Percentiles rank a stretch among this genome's conserved stretches.
Conservation (phyloP, 176 grass and related monocot species). For the Chloris gayana region DNA sequence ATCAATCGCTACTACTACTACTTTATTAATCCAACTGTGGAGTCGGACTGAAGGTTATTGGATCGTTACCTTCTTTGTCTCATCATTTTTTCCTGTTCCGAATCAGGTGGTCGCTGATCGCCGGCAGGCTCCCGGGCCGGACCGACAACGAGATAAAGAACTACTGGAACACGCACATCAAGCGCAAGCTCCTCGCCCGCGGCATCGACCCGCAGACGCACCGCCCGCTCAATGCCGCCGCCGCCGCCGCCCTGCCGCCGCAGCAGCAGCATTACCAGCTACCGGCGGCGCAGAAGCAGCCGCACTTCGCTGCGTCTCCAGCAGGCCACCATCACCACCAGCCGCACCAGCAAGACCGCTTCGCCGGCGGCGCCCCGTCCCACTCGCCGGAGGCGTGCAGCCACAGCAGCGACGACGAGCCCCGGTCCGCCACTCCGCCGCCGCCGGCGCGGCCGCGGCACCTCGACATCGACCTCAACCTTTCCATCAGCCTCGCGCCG, state of each 20-base stretch:
- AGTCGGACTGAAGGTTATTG: background rate
- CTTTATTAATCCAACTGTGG: background rate
- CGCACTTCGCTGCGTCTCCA: background rate
- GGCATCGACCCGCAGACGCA: conserved; percentile 80
- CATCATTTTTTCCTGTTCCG: background rate
- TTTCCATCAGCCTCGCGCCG: conserved; percentile 71
- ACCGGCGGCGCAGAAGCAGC: conserved; percentile 13
- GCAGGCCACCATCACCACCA: background rate
- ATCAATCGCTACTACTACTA: background rate
- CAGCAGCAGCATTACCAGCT: conserved; percentile 18
- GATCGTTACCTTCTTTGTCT: background rate
- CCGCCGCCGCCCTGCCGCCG: background rate
- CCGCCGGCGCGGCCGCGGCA: conserved; percentile 1
- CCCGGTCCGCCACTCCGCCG: conserved; percentile 31
- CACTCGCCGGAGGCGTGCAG: conserved; percentile 46
- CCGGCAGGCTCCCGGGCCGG: conserved; percentile 70
- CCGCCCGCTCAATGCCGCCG: conserved; percentile 54
- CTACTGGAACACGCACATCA: conserved; percentile 98
- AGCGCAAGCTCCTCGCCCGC: conserved; percentile 72
- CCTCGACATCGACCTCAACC: conserved; percentile 82
- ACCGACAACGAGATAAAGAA: conserved; percentile 98
- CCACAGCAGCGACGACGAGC: conserved; percentile 64
- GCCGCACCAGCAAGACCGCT: conserved; percentile 17
- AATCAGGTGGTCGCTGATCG: conserved; percentile 86
- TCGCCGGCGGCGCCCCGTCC: conserved; percentile 9